phyloP scores from a whole-genome alignment of 805 yeast species.

The Ogataea glucozyma region DNA sequence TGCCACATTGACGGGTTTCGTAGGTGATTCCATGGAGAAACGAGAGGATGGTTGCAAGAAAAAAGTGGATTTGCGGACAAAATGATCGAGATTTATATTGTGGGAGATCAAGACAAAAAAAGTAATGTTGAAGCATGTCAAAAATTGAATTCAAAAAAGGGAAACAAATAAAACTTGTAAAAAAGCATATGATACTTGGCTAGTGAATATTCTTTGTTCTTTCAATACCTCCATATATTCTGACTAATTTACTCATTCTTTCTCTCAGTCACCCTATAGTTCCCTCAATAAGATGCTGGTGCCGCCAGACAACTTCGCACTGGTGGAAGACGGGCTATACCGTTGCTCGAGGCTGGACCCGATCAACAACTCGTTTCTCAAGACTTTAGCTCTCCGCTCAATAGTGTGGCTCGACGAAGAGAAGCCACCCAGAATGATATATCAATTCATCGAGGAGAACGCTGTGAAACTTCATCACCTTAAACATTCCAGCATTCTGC shows the following conservation, averaged over 20 bases:
- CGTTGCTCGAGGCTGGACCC: slow-evolving; percentile 80
- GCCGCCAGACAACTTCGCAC: slow-evolving; percentile 90
- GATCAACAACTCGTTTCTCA: slow-evolving; percentile 74
- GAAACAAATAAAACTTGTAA: neutral
- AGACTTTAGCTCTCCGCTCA: slow-evolving; percentile 66
- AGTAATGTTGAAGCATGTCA: neutral
- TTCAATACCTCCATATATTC: neutral
- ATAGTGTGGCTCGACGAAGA: slow-evolving; percentile 82
- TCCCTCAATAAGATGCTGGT: slow-evolving; percentile 59
- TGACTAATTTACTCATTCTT: neutral
- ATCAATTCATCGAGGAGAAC: slow-evolving; percentile 60
- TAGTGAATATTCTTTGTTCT: neutral
- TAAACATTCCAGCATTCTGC: slow-evolving; percentile 29
- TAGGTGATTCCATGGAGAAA: neutral
- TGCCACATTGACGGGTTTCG: slow-evolving; percentile 56
- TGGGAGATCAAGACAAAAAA: neutral
- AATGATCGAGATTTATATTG: neutral
- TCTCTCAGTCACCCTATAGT: neutral
- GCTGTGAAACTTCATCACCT: slow-evolving; percentile 52
- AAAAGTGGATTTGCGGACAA: neutral
- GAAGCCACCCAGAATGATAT: slow-evolving; percentile 72
- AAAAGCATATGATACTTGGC: no score
- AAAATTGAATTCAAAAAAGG: neutral
- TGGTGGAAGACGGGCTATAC: slow-evolving; percentile 85
- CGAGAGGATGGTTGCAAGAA: neutral